These are phyloP conservation scores for Alnus rubra DNA, from an alignment of 306 rosid species.

Conservation along the genomic window DNA sequence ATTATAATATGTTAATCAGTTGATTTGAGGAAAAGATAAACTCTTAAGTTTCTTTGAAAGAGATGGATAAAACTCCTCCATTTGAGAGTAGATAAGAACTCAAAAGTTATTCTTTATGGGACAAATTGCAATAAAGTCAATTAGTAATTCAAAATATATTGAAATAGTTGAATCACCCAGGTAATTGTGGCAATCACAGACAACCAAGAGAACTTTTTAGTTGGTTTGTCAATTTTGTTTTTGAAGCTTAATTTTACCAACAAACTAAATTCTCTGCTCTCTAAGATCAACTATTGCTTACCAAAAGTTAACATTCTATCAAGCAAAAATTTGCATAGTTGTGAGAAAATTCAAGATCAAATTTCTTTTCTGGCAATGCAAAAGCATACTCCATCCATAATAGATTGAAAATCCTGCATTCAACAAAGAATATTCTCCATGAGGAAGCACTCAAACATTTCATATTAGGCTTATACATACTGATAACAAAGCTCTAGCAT, in stretches of 20 bases:
- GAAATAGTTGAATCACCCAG: not conserved
- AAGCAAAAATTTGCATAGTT: not conserved
- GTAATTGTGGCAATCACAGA: conserved; percentile 8
- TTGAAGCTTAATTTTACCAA: conserved; percentile 18
- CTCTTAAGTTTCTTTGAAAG: not conserved
- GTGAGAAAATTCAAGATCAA: not conserved
- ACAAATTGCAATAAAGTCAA: conserved; percentile 14
- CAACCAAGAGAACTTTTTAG: not conserved
- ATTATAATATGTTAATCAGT: not conserved
- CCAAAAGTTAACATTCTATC: conserved; percentile 11
- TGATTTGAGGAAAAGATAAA: conserved; percentile 11
- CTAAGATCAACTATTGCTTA: conserved; percentile 30
- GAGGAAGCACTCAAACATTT: not conserved
- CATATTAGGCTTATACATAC: not conserved
- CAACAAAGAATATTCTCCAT: not conserved
- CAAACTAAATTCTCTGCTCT: conserved; percentile 16
- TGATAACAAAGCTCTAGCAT: not conserved
- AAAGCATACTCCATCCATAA: not conserved
- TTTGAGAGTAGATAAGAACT: conserved; percentile 20
- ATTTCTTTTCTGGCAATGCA: not conserved
- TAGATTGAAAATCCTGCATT: not conserved
- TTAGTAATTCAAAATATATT: conserved; percentile 1
- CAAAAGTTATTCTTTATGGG: conserved; percentile 6
- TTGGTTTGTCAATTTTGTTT: conserved; percentile 27
- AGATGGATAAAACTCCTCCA: conserved; percentile 5